Evolutionary conservation across 345 rosid genomes (phyloP).

Genomic region (Eutrema heterophyllum): DNA sequence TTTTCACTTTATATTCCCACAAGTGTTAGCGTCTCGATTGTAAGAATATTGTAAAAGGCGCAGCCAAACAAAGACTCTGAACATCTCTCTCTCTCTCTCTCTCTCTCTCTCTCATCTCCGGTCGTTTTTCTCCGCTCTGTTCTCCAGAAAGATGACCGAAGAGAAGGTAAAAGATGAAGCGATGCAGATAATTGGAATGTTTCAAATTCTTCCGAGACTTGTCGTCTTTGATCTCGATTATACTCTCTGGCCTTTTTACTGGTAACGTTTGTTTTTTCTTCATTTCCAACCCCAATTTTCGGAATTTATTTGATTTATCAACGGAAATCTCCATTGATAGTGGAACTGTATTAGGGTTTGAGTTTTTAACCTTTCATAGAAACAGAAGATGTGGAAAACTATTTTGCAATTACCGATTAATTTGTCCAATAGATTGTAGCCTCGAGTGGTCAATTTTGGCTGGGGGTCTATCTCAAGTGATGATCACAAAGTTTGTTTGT

Average conservation of each 20-base stretch:
- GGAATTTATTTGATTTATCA: not conserved
- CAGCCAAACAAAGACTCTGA: not conserved
- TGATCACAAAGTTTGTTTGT: not conserved
- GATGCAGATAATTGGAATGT: conserved; percentile 48
- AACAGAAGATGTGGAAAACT: not conserved
- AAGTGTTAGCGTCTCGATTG: not conserved
- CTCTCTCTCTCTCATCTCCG: not conserved
- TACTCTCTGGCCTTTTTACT: conserved; percentile 89
- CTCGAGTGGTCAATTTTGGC: not conserved
- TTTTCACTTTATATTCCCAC: too few species aligned
- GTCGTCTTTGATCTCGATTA: conserved; percentile 82
- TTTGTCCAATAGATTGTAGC: not conserved
- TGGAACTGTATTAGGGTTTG: not conserved
- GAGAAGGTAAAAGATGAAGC: conserved; percentile 61
- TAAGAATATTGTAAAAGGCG: not conserved
- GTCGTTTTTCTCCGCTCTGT: not conserved
- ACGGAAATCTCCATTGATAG: not conserved
- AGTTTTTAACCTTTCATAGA: not conserved
- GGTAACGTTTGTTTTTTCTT: conserved; percentile 32
- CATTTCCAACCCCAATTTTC: not conserved
- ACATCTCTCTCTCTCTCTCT: not conserved
- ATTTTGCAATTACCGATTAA: too few species aligned
- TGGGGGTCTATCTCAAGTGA: too few species aligned
- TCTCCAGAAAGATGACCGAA: conserved; percentile 39
- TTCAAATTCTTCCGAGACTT: conserved; percentile 54